Evolutionary conservation across 768 basidiomycete genomes (phyloP).

Genomic region (Amylocystis lapponica): DNA sequence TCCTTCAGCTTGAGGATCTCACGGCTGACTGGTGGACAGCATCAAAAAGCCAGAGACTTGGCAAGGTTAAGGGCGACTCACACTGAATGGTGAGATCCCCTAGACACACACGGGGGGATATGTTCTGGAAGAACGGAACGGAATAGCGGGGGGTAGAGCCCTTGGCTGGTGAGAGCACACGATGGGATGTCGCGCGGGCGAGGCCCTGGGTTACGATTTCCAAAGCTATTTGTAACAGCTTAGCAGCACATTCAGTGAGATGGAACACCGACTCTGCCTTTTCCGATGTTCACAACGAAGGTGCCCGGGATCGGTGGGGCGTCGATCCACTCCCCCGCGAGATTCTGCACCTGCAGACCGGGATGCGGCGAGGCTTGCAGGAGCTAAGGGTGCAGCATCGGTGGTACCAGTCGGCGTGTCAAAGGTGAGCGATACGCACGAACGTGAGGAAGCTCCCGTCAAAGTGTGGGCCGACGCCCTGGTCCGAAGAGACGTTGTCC

Average conservation of each 20-base stretch:
- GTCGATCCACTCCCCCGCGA: constrained; percentile 77
- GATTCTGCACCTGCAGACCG: constrained; percentile 82
- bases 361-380: constrained; percentile 73
- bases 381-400: constrained; percentile 51
- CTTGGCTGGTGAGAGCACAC: constrained; percentile 61
- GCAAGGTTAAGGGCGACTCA: constrained; percentile 18
- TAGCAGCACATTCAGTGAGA: background rate
- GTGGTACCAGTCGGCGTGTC: background rate
- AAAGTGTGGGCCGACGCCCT: constrained; percentile 84
- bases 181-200: constrained; percentile 75
- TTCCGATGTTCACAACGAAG: constrained; percentile 79
- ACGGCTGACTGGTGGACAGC: constrained; percentile 42
- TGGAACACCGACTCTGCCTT: constrained; percentile 36
- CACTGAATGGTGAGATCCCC: constrained; percentile 37
- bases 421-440: constrained; percentile 33
- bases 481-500: constrained; percentile 30
- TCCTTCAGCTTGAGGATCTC: constrained; percentile 59
- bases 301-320: constrained; percentile 72
- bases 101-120: constrained; percentile 50
- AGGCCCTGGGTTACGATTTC: constrained; percentile 73
- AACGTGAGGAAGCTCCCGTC: constrained; percentile 81
- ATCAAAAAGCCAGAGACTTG: background rate
- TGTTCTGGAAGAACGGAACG: constrained; percentile 82
- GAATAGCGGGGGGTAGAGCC: constrained; percentile 66
- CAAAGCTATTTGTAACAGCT: constrained; percentile 44